phyloP scores from a whole-genome alignment of 108 stramenopile genomes.

The Stephanodiscus minutulus region DNA sequence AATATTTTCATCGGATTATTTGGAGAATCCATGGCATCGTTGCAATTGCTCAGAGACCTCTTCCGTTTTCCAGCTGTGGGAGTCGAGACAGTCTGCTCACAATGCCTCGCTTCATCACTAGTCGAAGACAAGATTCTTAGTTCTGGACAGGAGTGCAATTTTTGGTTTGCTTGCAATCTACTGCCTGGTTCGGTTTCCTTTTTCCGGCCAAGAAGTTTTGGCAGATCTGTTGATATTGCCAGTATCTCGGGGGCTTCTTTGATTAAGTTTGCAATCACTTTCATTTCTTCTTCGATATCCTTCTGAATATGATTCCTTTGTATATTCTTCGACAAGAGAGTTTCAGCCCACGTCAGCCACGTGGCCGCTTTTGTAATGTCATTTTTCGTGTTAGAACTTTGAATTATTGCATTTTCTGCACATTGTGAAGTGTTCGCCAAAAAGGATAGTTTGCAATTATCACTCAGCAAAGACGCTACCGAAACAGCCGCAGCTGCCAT shows the following conservation, averaged over 20 bases:
- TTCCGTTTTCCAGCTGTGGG: constrained; percentile 21
- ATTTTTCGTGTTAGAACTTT: constrained; percentile 17
- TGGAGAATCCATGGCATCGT: constrained; percentile 11
- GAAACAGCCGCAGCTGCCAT: constrained; percentile 70
- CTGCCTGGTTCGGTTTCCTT: background rate
- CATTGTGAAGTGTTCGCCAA: background rate
- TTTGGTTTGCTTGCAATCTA: constrained; percentile 3
- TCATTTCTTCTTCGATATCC: constrained; percentile 67
- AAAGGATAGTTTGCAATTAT: background rate
- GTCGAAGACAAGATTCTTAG: constrained; percentile 3
- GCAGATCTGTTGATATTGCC: constrained; percentile 21
- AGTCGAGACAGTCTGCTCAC: background rate
- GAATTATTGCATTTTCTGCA: constrained; percentile 3
- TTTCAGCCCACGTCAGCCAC: constrained; percentile 75
- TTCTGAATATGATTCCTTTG: background rate
- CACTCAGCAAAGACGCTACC: constrained; percentile 29
- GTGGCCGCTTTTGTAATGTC: constrained; percentile 66
- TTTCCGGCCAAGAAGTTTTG: constrained; percentile 12
- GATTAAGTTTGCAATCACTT: constrained; percentile 68
- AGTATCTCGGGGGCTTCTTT: constrained; percentile 57
- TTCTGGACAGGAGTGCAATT: constrained; percentile 20
- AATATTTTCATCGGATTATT: constrained; percentile 49
- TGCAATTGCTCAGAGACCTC: background rate
- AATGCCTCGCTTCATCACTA: background rate
- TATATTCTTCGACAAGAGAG: constrained; percentile 44